These are phyloP conservation scores for Paramyrothecium sp. DNA, from an alignment of 2,329 filamentous ascomycete species.

Conservation along the genomic window DNA sequence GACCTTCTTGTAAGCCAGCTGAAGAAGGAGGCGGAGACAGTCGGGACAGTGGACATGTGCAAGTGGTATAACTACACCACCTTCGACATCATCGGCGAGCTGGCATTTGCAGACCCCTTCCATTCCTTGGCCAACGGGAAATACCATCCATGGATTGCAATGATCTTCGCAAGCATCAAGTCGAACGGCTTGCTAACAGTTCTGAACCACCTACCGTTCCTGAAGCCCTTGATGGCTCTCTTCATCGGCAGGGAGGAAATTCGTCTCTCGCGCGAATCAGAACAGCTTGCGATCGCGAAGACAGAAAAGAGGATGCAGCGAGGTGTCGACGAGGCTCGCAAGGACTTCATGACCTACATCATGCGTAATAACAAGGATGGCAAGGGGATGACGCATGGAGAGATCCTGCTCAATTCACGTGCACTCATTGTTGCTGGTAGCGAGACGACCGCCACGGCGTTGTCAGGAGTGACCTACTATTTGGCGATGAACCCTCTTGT, in stretches of 20 bases:
- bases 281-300: not conserved
- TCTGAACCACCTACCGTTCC: not conserved
- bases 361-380: not conserved
- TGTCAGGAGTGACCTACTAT: slow-evolving; percentile 23
- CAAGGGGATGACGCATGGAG: slow-evolving; percentile 3
- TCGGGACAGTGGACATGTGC: slow-evolving; percentile 12
- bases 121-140: slow-evolving; percentile 13
- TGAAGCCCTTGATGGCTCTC: not conserved
- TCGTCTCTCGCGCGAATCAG: not conserved
- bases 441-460: slow-evolving; percentile 31
- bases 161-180: slow-evolving; percentile 13
- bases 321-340: not conserved
- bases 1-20: slow-evolving; percentile 15
- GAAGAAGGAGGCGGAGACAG: slow-evolving; percentile 6
- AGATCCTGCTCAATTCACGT: slow-evolving; percentile 7
- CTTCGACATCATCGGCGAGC: slow-evolving; percentile 22
- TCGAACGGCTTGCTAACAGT: not conserved
- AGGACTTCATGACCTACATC: not conserved
- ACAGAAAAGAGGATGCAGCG: not conserved
- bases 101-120: slow-evolving; percentile 22
- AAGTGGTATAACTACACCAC: slow-evolving; percentile 21
- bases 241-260: not conserved
- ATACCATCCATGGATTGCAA: slow-evolving; percentile 17
- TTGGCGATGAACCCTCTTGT: slow-evolving; percentile 19
- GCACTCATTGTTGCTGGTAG: slow-evolving; percentile 26